A percentile compares a stretch with the other conserved stretches of the same genome.
These are phyloP conservation scores for Sporopachydermia quercuum DNA, from an alignment of 805 yeast genomes.

Conservation along the genomic window DNA sequence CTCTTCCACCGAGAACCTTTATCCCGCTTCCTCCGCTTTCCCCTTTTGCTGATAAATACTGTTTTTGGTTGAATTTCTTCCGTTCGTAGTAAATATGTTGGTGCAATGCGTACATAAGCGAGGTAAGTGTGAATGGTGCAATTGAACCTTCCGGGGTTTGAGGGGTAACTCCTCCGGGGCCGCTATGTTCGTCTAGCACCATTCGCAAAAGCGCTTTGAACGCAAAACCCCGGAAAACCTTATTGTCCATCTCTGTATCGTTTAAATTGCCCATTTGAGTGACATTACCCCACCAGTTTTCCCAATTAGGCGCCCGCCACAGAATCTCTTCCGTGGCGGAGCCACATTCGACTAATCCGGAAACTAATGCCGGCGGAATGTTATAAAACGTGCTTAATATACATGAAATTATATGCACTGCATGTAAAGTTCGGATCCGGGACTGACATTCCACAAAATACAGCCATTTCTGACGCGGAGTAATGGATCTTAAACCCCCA, in stretches of 20 bases:
- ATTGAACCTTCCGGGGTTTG: neutral
- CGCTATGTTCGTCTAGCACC: neutral
- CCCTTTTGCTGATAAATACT: neutral
- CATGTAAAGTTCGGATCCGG: slow-evolving; percentile 53
- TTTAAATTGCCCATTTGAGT: neutral
- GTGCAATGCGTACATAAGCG: slow-evolving; percentile 28
- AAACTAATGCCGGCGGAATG: slow-evolving; percentile 32
- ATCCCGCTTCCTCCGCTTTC: neutral
- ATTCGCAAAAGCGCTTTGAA: neutral
- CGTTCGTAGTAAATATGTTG: slow-evolving; percentile 26
- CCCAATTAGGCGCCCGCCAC: slow-evolving; percentile 24
- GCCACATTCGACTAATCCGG: slow-evolving; percentile 37
- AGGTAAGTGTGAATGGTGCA: slow-evolving; percentile 23
- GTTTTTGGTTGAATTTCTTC: slow-evolving; percentile 4
- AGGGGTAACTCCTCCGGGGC: too few species aligned
- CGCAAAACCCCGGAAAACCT: too few species aligned
- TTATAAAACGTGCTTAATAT: slow-evolving; percentile 40
- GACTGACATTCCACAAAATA: slow-evolving; percentile 56
- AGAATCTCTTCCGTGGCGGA: slow-evolving; percentile 42
- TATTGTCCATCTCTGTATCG: too few species aligned
- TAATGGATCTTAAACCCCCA: slow-evolving; percentile 3
- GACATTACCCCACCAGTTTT: slow-evolving; percentile 17
- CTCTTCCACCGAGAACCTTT: too few species aligned
- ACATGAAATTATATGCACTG: slow-evolving; percentile 43
- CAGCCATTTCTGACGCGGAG: slow-evolving; percentile 37